A percentile compares a stretch with the other conserved stretches of the same genome.
Evolutionary conservation across 176 grass and related monocot genomes (phyloP).

Genomic region (Elymus sibiricus): DNA sequence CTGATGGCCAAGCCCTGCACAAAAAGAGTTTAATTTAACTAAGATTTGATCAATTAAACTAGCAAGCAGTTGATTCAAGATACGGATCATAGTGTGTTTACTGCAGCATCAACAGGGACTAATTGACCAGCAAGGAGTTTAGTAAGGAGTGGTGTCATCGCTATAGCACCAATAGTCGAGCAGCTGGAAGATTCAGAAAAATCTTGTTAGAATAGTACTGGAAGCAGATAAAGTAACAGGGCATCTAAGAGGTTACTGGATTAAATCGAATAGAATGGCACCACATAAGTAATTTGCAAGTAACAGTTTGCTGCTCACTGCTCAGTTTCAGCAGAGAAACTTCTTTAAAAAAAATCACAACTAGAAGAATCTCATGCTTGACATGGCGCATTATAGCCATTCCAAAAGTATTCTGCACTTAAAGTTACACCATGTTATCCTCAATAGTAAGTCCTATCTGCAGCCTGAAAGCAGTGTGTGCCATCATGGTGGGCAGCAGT

Average conservation of each 20-base stretch:
- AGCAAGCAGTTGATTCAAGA: neutral
- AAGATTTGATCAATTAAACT: constrained; percentile 14
- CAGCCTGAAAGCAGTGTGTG: neutral
- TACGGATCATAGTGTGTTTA: constrained; percentile 45
- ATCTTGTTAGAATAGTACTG: constrained; percentile 6
- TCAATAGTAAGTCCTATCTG: neutral
- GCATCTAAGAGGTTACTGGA: neutral
- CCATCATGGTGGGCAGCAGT: neutral
- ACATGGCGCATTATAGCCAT: neutral
- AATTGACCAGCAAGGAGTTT: constrained; percentile 90
- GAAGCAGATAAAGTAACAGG: constrained; percentile 1
- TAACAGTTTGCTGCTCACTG: neutral
- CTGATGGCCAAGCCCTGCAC: constrained; percentile 87
- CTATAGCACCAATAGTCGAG: constrained; percentile 94
- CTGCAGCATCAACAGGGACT: constrained; percentile 91
- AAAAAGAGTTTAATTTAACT: constrained; percentile 14
- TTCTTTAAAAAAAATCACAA: neutral
- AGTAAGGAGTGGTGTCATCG: constrained; percentile 96
- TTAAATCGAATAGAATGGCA: constrained; percentile 1
- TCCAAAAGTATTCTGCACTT: neutral
- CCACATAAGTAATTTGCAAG: constrained; percentile 2
- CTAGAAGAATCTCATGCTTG: constrained; percentile 11
- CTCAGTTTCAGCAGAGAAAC: constrained; percentile 1
- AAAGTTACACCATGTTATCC: neutral
- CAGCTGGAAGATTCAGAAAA: constrained; percentile 52